Base-by-base conservation (phyloP, 1,139 yeast genomes). In the Hansenula sp. region DNA sequence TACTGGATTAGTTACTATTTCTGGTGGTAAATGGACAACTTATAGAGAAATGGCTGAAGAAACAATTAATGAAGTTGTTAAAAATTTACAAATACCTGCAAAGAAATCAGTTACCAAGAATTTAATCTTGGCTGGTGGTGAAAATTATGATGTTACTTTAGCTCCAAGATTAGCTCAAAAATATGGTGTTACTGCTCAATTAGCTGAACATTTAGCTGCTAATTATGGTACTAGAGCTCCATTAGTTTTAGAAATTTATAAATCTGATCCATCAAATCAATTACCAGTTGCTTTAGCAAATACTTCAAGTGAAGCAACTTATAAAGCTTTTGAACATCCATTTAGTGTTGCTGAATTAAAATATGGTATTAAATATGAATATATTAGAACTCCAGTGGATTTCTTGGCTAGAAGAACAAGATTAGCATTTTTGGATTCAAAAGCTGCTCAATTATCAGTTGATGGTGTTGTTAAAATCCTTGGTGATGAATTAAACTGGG, bases 11-110 rank as follows among this genome's bases (percentile, higher is more conserved):
- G 73, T 90, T 38, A 90, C 97, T 37, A 85, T 90, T 54, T 84
- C 96, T 24, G 97, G 97, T 57, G 97, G 97, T 64, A 90, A 90
- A 68, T 90, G 97, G 97, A 90, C 97, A 43, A 90, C 97, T 32
- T 90, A 89, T 70, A 78, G 97, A 69, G 96, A 88, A 69, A 90
- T 90, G 97, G 96, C 97, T 29, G 82, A 89, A 68, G 96, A 90
- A 68, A 87, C 96, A 37, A 82, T 90, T 39, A 84, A 87, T 63
- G 79, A 79, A 52, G 78, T 87, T 44, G 73, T 87, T 41, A 72
- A 77, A 56, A 64, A 71, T 40, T 68, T 71, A 20, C 57, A 57
- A 13, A 62, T 69, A 36, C 49, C 62, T 37, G 66, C 66, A 41
- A 70, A 69, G 50, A 77, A 81, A 29, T 86, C 95, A 57, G 71